Percentiles rank a stretch among this genome's conserved stretches.
Conservation (phyloP, 108 stramenopile genomes). For the Cyclotella kingstonii region DNA sequence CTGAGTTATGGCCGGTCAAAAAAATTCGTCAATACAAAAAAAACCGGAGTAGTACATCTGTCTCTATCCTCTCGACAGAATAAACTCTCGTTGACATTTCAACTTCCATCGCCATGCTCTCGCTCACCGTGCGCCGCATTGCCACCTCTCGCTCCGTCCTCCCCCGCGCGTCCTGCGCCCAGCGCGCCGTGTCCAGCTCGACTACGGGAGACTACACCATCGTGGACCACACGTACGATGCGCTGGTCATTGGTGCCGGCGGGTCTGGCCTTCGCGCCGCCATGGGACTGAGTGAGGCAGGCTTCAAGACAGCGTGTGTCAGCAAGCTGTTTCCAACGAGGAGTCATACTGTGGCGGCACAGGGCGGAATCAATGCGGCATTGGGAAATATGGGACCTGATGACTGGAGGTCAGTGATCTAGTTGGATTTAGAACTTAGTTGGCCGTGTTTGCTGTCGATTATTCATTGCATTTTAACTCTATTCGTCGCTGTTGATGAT, state of each 20-base stretch:
- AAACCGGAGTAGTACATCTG: not conserved
- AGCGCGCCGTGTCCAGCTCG: slow-evolving; percentile 28
- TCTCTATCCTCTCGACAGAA: slow-evolving; percentile 1
- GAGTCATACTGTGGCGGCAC: slow-evolving; percentile 98
- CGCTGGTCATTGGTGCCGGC: slow-evolving; percentile 98
- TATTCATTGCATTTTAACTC: slow-evolving; percentile 27
- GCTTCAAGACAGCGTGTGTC: slow-evolving; percentile 99
- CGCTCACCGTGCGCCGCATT: slow-evolving; percentile 9
- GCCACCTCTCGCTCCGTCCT: slow-evolving; percentile 9
- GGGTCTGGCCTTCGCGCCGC: slow-evolving; percentile 97
- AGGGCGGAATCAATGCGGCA: slow-evolving; percentile 99
- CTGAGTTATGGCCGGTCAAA: too few relatives aligned
- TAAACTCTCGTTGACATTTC: too few relatives aligned
- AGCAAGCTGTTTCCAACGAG: slow-evolving; percentile 99
- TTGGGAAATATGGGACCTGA: slow-evolving; percentile 92
- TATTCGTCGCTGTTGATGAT: not conserved
- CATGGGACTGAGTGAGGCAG: slow-evolving; percentile 97
- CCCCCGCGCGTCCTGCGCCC: slow-evolving; percentile 8
- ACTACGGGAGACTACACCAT: slow-evolving; percentile 79
- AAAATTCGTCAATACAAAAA: too few relatives aligned
- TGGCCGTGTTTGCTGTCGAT: not conserved
- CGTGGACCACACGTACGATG: slow-evolving; percentile 98
- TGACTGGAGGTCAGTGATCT: slow-evolving; percentile 64
- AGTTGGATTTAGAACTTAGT: too few relatives aligned
- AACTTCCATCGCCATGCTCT: slow-evolving; percentile 14